phyloP scores from a whole-genome alignment of 148 eudicot species.

The Silene latifolia region DNA sequence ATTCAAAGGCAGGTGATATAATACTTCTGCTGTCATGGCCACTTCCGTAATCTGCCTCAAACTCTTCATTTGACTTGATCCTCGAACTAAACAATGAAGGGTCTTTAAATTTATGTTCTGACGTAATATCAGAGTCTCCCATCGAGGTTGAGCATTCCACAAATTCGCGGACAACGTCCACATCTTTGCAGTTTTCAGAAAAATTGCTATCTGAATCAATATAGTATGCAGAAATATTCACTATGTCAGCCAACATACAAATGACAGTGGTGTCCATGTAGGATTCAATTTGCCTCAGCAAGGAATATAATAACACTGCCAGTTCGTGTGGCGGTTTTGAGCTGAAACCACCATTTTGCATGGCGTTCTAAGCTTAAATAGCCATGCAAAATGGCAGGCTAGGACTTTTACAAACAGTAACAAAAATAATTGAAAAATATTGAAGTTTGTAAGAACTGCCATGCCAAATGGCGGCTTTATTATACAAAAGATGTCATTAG shows the following conservation, averaged over 20 bases:
- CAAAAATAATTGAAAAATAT: too few species aligned
- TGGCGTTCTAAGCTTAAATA: too few species aligned
- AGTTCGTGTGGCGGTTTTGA: too few species aligned
- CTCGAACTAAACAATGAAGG: slow-evolving; percentile 20
- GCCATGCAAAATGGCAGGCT: too few species aligned
- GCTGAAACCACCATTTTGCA: too few species aligned
- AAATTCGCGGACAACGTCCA: slow-evolving; percentile 33
- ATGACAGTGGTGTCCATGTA: background rate
- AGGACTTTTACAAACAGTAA: too few species aligned
- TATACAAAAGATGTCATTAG: too few species aligned
- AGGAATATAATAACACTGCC: too few species aligned
- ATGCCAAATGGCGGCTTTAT: too few species aligned
- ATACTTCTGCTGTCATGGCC: slow-evolving; percentile 34
- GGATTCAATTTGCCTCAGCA: too few species aligned
- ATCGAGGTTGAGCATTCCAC: slow-evolving; percentile 32
- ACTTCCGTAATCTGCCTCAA: slow-evolving; percentile 37
- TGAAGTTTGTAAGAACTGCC: too few species aligned
- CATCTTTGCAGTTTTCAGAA: slow-evolving; percentile 37
- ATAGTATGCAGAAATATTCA: background rate
- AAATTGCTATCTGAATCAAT: slow-evolving; percentile 28
- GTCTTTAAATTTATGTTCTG: slow-evolving; percentile 17
- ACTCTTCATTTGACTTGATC: slow-evolving; percentile 36
- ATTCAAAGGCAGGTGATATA: slow-evolving; percentile 48
- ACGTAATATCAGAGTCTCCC: slow-evolving; percentile 21
- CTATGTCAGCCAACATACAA: background rate